Percentiles rank a stretch among this genome's conserved stretches.
Conservation (phyloP, 345 rosid species). For the Eucalyptus lansdowneana region DNA sequence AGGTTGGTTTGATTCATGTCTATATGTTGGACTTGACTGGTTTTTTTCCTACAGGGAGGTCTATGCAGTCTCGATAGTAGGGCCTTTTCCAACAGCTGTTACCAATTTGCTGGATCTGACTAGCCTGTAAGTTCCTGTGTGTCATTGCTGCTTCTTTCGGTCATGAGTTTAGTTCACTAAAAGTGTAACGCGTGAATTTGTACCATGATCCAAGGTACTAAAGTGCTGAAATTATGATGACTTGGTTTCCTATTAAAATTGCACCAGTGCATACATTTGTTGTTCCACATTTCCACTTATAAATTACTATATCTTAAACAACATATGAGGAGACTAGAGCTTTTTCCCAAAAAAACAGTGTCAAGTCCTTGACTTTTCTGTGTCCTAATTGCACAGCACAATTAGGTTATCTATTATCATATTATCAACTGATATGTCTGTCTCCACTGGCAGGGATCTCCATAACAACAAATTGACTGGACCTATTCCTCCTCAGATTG, state of each 20-base stretch:
- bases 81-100: constrained; percentile 85
- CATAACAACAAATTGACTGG: constrained; percentile 89
- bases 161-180: not conserved
- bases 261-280: not conserved
- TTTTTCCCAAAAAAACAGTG: not conserved
- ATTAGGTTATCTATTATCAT: not conserved
- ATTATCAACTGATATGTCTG: not conserved
- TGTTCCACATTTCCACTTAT: not conserved
- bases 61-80: constrained; percentile 91
- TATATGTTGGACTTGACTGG: not conserved
- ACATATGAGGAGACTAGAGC: not conserved
- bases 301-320: not conserved
- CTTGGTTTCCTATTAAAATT: not conserved
- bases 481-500: constrained; percentile 95
- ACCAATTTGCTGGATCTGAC: constrained; percentile 88
- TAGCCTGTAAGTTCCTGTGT: constrained; percentile 41
- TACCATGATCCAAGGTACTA: not conserved
- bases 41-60: constrained; percentile 44
- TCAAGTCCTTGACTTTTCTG: not conserved
- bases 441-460: constrained; percentile 44
- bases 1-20: not conserved
- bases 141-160: not conserved
- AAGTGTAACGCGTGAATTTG: not conserved
- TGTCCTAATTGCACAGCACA: not conserved
- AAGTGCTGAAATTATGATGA: not conserved